Conservation (phyloP, 2,329 filamentous ascomycete genomes). For the Phaeosphaeriaceae sp. region DNA sequence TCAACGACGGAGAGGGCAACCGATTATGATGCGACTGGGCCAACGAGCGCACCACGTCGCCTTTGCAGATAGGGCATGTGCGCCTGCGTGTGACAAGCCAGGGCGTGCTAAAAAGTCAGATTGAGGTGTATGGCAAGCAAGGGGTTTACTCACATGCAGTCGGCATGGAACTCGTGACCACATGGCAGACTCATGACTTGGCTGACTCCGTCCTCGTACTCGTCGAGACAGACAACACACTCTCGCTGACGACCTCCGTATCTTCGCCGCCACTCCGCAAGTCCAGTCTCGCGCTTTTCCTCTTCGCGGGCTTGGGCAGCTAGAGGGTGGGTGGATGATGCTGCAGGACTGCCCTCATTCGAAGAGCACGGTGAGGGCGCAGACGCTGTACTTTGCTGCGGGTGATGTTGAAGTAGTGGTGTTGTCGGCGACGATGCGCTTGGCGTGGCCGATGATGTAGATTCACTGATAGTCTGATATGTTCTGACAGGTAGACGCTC, state of each 20-base stretch:
- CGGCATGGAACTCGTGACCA: constrained; percentile 95
- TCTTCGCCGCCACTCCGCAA: constrained; percentile 63
- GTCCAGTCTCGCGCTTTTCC: constrained; percentile 61
- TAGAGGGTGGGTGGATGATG: constrained; percentile 38
- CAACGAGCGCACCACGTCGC: constrained; percentile 77
- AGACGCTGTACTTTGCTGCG: constrained; percentile 40
- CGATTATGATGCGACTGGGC: constrained; percentile 44
- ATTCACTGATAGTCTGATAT: constrained; percentile 82
- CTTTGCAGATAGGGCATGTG: constrained; percentile 99
- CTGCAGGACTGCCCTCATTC: constrained; percentile 65
- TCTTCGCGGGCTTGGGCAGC: constrained; percentile 49
- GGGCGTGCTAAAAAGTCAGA: constrained; percentile 72
- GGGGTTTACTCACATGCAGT: constrained; percentile 88
- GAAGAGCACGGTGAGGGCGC: constrained; percentile 69
- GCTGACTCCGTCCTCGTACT: constrained; percentile 93
- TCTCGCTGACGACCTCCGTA: constrained; percentile 77
- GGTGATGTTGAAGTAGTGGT: constrained; percentile 71
- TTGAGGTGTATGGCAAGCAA: neutral
- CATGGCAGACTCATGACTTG: constrained; percentile 96
- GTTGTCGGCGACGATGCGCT: constrained; percentile 76
- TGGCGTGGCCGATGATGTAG: constrained; percentile 68
- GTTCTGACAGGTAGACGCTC: constrained; percentile 94
- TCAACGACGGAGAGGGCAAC: constrained; percentile 29
- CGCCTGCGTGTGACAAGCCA: constrained; percentile 95
- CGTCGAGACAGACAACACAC: constrained; percentile 95